Conservation (phyloP, 2,329 filamentous ascomycete species). For the Microthyrium microscopicum region DNA sequence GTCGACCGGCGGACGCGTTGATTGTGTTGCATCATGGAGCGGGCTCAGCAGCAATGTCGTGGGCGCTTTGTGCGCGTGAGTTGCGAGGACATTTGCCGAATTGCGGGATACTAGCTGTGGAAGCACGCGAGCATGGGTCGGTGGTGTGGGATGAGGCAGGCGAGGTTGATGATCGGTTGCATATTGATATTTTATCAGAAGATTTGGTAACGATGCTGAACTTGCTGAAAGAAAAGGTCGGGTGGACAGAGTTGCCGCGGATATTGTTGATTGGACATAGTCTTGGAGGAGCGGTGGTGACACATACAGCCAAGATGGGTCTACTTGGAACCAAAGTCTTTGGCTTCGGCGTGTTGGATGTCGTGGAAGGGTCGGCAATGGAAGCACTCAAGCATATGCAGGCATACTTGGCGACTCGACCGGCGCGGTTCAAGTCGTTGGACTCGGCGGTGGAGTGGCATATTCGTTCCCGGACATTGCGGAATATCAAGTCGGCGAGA, state of each 20-base stretch:
- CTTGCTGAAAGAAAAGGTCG: slow-evolving; percentile 49
- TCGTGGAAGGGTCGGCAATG: slow-evolving; percentile 89
- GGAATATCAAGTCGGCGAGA: slow-evolving; percentile 67
- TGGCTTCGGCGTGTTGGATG: slow-evolving; percentile 80
- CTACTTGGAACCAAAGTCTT: slow-evolving; percentile 52
- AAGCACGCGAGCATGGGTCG: slow-evolving; percentile 77
- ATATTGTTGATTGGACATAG: slow-evolving; percentile 80
- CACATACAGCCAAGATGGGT: slow-evolving; percentile 56
- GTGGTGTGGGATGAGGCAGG: slow-evolving; percentile 24
- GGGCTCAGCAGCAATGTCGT: slow-evolving; percentile 83
- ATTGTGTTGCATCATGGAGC: slow-evolving; percentile 93
- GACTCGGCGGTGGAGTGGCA: slow-evolving; percentile 87
- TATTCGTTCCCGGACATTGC: slow-evolving; percentile 68
- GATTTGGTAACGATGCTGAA: slow-evolving; percentile 58
- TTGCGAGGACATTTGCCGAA: slow-evolving; percentile 60
- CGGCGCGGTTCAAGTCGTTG: slow-evolving; percentile 59
- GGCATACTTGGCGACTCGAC: slow-evolving; percentile 69
- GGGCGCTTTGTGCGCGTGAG: slow-evolving; percentile 64
- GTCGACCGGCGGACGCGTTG: slow-evolving; percentile 50
- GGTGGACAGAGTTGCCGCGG: slow-evolving; percentile 57
- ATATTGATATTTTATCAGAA: slow-evolving; percentile 51
- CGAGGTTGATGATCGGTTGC: slow-evolving; percentile 43
- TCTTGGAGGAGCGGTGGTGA: slow-evolving; percentile 80
- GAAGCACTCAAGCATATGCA: slow-evolving; percentile 92
- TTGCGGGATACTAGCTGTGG: slow-evolving; percentile 69